A percentile compares a stretch with the other conserved stretches of the same genome.
These are phyloP conservation scores for Mycena metata DNA, from an alignment of 768 basidiomycete genomes.

Conservation along the genomic window DNA sequence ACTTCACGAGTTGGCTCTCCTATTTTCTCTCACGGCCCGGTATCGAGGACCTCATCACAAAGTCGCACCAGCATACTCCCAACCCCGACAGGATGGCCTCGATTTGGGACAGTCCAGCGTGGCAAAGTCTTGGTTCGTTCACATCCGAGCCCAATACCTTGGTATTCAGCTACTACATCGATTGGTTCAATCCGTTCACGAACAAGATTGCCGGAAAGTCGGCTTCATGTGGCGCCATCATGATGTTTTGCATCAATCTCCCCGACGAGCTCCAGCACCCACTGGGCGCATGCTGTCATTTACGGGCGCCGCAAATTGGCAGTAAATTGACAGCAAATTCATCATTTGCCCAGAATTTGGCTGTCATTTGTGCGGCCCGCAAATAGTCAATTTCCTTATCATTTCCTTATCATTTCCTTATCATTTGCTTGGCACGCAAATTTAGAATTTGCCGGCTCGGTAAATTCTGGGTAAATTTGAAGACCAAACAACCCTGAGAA, in stretches of 20 bases:
- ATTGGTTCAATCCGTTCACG: conserved; percentile 41
- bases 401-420: too few relatives aligned
- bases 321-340: too few relatives aligned
- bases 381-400: too few relatives aligned
- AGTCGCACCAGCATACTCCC: conserved; percentile 12
- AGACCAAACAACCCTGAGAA: too few relatives aligned
- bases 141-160: conserved; percentile 25
- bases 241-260: conserved; percentile 43
- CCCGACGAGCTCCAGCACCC: conserved; percentile 39
- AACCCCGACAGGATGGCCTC: conserved; percentile 12
- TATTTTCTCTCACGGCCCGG: conserved; percentile 26
- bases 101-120: conserved; percentile 30
- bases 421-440: too few relatives aligned
- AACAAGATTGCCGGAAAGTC: conserved; percentile 37
- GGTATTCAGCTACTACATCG: conserved; percentile 14
- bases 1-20: conserved; percentile 20
- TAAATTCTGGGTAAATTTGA: too few relatives aligned
- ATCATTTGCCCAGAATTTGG: too few relatives aligned
- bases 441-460: too few relatives aligned
- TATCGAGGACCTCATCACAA: conserved; percentile 25
- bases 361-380: too few relatives aligned
- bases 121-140: conserved; percentile 27
- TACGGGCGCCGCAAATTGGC: too few relatives aligned
- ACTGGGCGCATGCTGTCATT: too few relatives aligned
- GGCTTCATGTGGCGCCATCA: conserved; percentile 29